Conservation (phyloP, 2,329 filamentous ascomycete genomes). For the Pseudocercospora macadamiae region DNA sequence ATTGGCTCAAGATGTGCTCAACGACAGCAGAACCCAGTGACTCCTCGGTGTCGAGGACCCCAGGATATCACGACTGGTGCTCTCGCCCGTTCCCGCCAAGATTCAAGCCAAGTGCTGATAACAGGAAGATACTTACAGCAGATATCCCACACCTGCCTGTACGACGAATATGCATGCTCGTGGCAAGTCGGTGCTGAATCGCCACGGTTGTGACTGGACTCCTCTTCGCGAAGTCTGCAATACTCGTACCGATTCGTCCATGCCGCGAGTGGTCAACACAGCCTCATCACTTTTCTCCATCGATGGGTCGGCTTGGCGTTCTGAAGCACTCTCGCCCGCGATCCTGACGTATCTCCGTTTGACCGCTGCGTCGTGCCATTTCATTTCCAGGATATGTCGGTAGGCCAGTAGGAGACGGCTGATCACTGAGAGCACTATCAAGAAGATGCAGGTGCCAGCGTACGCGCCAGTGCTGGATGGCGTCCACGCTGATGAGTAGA, state of each 20-base stretch:
- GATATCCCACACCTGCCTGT: constrained; percentile 76
- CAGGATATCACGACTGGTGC: too few relatives aligned
- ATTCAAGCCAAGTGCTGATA: not conserved
- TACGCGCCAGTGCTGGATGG: constrained; percentile 72
- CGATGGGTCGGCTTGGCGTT: constrained; percentile 37
- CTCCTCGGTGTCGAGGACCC: too few relatives aligned
- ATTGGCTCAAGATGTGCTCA: not conserved
- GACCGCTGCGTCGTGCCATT: constrained; percentile 74
- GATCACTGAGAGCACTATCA: constrained; percentile 73
- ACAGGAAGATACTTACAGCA: constrained; percentile 69
- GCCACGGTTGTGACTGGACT: constrained; percentile 68
- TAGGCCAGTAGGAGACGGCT: constrained; percentile 73
- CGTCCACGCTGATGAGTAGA: constrained; percentile 73
- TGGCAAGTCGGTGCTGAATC: constrained; percentile 76
- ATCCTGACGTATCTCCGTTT: constrained; percentile 77
- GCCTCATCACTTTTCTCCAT: constrained; percentile 63
- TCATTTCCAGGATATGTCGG: constrained; percentile 62
- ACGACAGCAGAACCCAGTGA: too few relatives aligned
- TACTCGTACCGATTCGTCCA: constrained; percentile 79
- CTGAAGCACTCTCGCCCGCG: constrained; percentile 56
- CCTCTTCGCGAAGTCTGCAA: constrained; percentile 44
- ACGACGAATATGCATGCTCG: constrained; percentile 71
- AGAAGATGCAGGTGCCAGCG: constrained; percentile 88
- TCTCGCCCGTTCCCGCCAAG: not conserved
- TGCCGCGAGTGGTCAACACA: constrained; percentile 71